A percentile compares a stretch with the other conserved stretches of the same genome.
Evolutionary conservation across 202 grass and related monocot genomes (phyloP).

Genomic region (Saccharum hybrid): DNA sequence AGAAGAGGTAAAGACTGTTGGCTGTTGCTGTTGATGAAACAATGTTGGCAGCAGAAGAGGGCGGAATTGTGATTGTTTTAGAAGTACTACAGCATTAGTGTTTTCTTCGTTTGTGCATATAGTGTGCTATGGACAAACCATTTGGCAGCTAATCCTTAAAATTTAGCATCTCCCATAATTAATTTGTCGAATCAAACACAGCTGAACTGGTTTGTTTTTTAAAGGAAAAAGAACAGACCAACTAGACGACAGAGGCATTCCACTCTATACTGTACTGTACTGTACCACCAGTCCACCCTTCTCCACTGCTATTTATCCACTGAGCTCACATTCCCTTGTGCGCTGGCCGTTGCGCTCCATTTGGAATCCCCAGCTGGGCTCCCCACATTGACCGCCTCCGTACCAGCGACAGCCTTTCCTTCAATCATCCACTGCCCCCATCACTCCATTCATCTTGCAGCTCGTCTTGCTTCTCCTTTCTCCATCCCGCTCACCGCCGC

Average conservation of each 20-base stretch:
- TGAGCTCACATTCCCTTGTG: conserved; percentile 32
- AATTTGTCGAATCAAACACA: neutral
- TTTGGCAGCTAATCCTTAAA: neutral
- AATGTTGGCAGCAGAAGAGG: no score
- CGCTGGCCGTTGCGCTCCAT: conserved; percentile 40
- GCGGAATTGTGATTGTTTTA: no score
- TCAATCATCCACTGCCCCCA: conserved; percentile 21
- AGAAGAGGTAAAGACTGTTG: no score
- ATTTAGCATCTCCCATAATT: no score
- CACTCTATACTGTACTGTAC: no score
- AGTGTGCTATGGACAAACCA: no score
- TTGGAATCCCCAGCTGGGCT: conserved; percentile 26
- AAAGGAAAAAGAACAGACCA: neutral
- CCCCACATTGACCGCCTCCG: conserved; percentile 42
- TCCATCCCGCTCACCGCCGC: conserved; percentile 4
- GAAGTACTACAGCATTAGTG: no score
- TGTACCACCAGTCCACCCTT: no score
- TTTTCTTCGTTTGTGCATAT: no score
- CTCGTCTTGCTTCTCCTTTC: conserved; percentile 7
- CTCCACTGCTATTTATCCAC: no score
- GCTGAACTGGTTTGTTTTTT: neutral
- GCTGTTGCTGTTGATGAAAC: no score
- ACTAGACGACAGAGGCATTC: neutral
- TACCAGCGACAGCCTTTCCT: conserved; percentile 42
- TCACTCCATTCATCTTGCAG: neutral